Base-by-base conservation (phyloP, 805 yeast species). In the Metschnikowia picachoensis region DNA sequence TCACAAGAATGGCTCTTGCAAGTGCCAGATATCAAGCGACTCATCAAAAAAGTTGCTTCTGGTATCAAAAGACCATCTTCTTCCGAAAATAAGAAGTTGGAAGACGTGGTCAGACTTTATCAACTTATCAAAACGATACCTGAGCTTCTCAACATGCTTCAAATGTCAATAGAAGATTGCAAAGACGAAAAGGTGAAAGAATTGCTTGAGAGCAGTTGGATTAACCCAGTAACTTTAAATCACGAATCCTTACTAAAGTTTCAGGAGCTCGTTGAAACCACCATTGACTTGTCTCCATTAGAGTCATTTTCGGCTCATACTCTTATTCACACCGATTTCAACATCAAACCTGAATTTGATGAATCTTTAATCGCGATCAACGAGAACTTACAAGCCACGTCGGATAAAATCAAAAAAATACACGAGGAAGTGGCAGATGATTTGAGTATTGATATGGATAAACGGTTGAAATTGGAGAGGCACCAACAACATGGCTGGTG, bases 401-500 rank as follows among this genome's bases (percentile, higher is more conserved):
- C 79, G 49, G 65, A 65, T 2, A 73, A 77, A 46, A 86, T 92
- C 51, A 72, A 76, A 45, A 62, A 69, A 2, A 76, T 82, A 38
- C 96, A 90, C 61, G 62, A 69, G 35, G 74, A 76, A 6, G 82
- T 82, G 3, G 88, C 85, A 2, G 87, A 83, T 30, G 94, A 85
- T 54, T 75, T 94, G 32, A 78, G 79, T 12, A 80, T 90, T 65
- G 98, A 91, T 49, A 73, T 85, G 3, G 96, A 88, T 47, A 89
- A 90, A 68, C 90, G 90, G 64, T 74, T 94, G 53, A 94, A 94
- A 63, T 68, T 94, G 40, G 99, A 94, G 62, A 80, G 85, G 45
- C 96, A 92, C 60, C 86, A 78, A 51, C 80, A 78, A 27, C 95
- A 88, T 64, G 97, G 97, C 16, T 91, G 96, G 95, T 89, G 97